Conservation (phyloP, 495 filamentous ascomycete genomes). For the Hypoxylon cercidicola region DNA sequence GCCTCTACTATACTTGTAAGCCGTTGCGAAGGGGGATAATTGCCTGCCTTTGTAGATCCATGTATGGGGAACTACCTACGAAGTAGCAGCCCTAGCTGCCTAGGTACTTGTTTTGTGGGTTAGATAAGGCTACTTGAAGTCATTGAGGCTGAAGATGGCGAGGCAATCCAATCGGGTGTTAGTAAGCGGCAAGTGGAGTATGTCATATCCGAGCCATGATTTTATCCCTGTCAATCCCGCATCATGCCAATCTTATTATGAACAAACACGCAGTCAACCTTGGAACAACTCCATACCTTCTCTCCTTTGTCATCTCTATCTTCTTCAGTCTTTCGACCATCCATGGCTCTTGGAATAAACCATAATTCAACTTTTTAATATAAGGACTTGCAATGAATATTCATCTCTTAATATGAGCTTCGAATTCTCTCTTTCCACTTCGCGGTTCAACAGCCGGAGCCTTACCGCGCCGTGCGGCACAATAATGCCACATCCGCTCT, state of each 20-base stretch:
- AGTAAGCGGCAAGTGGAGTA: constrained; percentile 9
- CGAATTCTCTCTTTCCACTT: constrained; percentile 16
- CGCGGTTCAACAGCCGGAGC: constrained; percentile 34
- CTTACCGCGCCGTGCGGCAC: constrained; percentile 22
- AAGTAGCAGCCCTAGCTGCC: too few relatives aligned
- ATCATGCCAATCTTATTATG: constrained; percentile 26
- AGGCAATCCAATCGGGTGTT: constrained; percentile 25
- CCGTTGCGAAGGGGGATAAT: too few relatives aligned
- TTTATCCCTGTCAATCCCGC: constrained; percentile 11
- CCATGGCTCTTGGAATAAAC: constrained; percentile 20
- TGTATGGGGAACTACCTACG: too few relatives aligned
- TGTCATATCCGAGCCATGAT: constrained; percentile 1
- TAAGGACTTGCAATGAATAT: constrained; percentile 12
- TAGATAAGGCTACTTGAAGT: neutral
- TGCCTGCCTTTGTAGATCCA: too few relatives aligned
- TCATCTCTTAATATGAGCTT: constrained; percentile 39
- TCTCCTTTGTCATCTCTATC: constrained; percentile 20
- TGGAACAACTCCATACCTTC: constrained; percentile 20
- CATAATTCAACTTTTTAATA: constrained; percentile 8
- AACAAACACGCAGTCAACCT: neutral
- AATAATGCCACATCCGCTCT: constrained; percentile 19
- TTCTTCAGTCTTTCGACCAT: constrained; percentile 3
- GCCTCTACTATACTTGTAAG: too few relatives aligned
- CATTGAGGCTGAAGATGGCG: constrained; percentile 7
- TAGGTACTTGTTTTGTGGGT: too few relatives aligned